phyloP scores from a whole-genome alignment of 805 yeast species.

The Yamadazyma sp. region DNA sequence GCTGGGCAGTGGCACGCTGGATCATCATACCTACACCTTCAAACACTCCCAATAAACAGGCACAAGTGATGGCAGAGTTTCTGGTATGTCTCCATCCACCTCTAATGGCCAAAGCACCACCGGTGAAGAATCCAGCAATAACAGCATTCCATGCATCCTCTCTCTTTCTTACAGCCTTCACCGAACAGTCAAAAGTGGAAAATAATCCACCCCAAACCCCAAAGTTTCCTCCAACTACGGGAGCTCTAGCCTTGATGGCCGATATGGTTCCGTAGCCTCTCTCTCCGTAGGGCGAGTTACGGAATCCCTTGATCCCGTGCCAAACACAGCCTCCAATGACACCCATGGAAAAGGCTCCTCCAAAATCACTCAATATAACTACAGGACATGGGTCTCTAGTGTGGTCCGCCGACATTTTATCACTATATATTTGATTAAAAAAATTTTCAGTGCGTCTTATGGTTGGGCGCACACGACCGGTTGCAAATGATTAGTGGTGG shows the following conservation, averaged over 20 bases:
- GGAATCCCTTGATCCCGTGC: conserved; percentile 98
- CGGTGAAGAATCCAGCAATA: conserved; percentile 95
- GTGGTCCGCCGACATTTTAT: conserved; percentile 93
- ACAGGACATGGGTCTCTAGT: conserved; percentile 99
- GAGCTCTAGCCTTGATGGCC: conserved; percentile 95
- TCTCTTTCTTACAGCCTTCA: conserved; percentile 92
- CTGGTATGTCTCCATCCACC: conserved; percentile 98
- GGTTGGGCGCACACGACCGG: too few species aligned
- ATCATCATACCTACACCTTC: conserved; percentile 98
- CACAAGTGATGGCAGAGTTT: conserved; percentile 96
- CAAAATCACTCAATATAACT: conserved; percentile 93
- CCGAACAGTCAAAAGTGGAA: conserved; percentile 92
- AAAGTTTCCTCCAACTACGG: conserved; percentile 97
- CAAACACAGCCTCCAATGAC: conserved; percentile 97
- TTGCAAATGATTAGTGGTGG: too few species aligned
- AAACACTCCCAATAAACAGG: conserved; percentile 91
- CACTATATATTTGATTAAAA: conserved; percentile 5
- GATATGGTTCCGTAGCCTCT: conserved; percentile 84
- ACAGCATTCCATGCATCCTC: conserved; percentile 99
- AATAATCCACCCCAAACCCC: conserved; percentile 99
- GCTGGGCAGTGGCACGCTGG: conserved; percentile 85
- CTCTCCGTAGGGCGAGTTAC: conserved; percentile 97
- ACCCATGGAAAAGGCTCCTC: conserved; percentile 99
- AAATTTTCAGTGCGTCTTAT: conserved; percentile 13
- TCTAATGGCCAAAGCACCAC: conserved; percentile 96